Evolutionary conservation across 176 grass and related monocot genomes (phyloP).

Genomic region (Triticum turgidum): DNA sequence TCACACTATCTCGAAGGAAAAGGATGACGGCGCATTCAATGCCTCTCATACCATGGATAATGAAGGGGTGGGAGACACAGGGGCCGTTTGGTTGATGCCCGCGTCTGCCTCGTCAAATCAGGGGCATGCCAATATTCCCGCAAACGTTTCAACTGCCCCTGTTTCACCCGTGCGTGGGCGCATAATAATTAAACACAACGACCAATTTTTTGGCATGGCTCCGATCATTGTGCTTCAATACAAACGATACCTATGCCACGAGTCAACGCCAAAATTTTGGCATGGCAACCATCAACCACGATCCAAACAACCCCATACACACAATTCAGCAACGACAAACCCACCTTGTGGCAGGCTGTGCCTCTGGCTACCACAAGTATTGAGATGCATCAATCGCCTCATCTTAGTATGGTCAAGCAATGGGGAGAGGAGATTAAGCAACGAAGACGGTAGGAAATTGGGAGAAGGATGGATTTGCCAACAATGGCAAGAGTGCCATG

Average conservation of each 20-base stretch:
- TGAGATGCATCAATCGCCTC: neutral
- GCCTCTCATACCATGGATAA: no score
- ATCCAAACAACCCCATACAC: neutral
- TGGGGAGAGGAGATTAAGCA: no score
- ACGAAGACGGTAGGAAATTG: neutral
- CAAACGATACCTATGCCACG: neutral
- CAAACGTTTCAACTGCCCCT: neutral
- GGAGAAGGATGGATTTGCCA: neutral
- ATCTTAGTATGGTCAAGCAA: neutral
- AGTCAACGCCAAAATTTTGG: neutral
- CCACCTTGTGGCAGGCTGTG: no score
- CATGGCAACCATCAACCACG: neutral
- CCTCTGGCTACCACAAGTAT: neutral
- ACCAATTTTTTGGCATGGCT: neutral
- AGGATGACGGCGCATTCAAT: no score
- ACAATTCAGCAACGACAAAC: neutral
- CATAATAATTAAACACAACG: no score
- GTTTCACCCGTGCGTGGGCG: neutral
- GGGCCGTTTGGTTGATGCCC: neutral
- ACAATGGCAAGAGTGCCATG: neutral
- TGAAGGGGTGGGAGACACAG: no score
- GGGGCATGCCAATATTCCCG: neutral
- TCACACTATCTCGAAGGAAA: neutral
- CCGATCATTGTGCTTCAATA: neutral
- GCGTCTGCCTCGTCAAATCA: neutral